Percentiles rank a stretch among this genome's conserved stretches.
Conservation (phyloP, 345 rosid species). For the Lagerstroemia speciosa region DNA sequence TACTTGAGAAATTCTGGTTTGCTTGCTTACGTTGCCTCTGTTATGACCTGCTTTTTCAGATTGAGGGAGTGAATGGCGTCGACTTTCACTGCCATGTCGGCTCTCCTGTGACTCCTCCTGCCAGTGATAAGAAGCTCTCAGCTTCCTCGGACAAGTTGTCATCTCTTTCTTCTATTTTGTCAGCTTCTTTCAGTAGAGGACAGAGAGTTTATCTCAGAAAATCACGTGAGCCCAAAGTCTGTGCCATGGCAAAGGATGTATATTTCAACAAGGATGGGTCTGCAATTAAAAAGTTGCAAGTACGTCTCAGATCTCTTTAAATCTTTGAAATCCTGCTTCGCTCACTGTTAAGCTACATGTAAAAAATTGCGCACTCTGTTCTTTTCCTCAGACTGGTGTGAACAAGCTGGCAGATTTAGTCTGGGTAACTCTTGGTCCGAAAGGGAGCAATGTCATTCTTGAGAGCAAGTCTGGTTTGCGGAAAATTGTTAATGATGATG, state of each 20-base stretch:
- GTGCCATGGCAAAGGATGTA: conserved; percentile 78
- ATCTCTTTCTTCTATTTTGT: conserved; percentile 59
- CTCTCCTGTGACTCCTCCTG: conserved; percentile 46
- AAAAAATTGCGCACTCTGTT: conserved; percentile 1
- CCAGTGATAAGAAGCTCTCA: conserved; percentile 56
- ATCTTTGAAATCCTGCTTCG: background rate
- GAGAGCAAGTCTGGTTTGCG: conserved; percentile 99
- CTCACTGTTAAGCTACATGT: background rate
- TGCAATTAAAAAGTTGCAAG: conserved; percentile 82
- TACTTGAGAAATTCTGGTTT: background rate
- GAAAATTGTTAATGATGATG: conserved; percentile 93
- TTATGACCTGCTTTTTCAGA: background rate
- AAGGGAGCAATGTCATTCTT: conserved; percentile 92
- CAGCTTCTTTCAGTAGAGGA: conserved; percentile 44
- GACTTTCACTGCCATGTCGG: conserved; percentile 63
- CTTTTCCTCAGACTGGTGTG: conserved; percentile 60
- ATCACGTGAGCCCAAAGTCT: conserved; percentile 41
- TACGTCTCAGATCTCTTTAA: conserved; percentile 23
- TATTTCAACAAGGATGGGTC: conserved; percentile 94
- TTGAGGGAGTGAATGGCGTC: conserved; percentile 50
- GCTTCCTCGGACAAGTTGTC: conserved; percentile 50
- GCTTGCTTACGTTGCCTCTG: too few species aligned
- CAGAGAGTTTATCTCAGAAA: conserved; percentile 39
- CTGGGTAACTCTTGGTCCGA: conserved; percentile 95
- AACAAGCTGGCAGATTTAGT: conserved; percentile 98